Percentiles rank a stretch among this genome's conserved stretches.
Conservation (phyloP, 768 basidiomycete genomes). For the Phaeotremella fagi region DNA sequence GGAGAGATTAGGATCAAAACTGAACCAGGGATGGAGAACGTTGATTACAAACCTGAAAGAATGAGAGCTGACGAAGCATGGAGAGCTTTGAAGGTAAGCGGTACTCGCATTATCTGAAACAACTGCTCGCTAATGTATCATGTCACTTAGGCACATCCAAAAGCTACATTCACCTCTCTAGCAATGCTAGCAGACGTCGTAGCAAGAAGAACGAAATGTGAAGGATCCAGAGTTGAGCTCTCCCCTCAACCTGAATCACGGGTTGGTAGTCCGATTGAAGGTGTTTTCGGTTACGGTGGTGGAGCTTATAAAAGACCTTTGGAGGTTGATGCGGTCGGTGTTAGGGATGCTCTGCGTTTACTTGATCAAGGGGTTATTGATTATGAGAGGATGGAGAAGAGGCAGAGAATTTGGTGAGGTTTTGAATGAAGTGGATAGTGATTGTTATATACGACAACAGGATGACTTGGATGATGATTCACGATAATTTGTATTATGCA, state of each 20-base stretch:
- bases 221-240: slow-evolving; percentile 6
- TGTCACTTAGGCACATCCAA: slow-evolving; percentile 44
- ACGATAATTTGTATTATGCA: no score
- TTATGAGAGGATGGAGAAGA: slow-evolving; percentile 7
- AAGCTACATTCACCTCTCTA: slow-evolving; percentile 38
- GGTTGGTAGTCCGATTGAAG: neutral
- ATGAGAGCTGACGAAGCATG: slow-evolving; percentile 45
- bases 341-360: slow-evolving; percentile 37
- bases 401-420: slow-evolving; percentile 7
- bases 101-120: neutral
- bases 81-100: slow-evolving; percentile 43
- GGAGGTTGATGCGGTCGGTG: slow-evolving; percentile 38
- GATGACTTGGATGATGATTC: no score
- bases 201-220: slow-evolving; percentile 36
- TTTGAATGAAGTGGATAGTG: no score
- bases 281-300: no score
- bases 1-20: neutral
- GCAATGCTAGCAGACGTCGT: slow-evolving; percentile 47
- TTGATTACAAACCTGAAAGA: slow-evolving; percentile 14
- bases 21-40: neutral
- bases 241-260: neutral
- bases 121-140: neutral
- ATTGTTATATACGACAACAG: no score
- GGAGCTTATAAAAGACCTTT: slow-evolving; percentile 20
- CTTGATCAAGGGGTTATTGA: slow-evolving; percentile 27